Base-by-base conservation (phyloP, 768 basidiomycete species). In the Leccinellum rugosiceps region DNA sequence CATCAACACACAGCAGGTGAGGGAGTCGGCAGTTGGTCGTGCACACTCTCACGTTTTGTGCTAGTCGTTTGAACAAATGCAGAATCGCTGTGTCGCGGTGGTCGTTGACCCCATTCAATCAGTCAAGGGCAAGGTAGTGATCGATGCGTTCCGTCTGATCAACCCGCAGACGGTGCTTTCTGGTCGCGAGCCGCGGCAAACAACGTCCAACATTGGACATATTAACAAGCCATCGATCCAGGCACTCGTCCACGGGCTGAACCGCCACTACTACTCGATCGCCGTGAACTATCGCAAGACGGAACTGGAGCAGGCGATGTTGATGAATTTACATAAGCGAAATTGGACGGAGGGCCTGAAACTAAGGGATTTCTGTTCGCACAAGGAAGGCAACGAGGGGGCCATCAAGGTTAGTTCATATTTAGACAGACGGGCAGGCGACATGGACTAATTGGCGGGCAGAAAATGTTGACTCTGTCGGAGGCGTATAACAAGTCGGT, bases 171-270 rank as follows among this genome's bases (percentile, higher is more conserved):
- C 87, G 46, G 87, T 98, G 59, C 86, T 97, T 60, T 80, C 89
- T 56, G 97, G 97, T 51, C 88, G 92, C 55, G 97, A 99, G 76
- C 92, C 94, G 11, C 84, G 97, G 25, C 97, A 98, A 73, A 96
- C 94, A 53, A 99, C 97, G 15, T 94, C 92, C 47, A 99, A 99
- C 68, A 95, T 98, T 60, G 97, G 97, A 2, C 95, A 98, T 68
- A 91, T 99, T 75, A 96, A 98, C 74, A 98, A 98, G 73, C 97
- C 97, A n/a, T 92, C 91, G 56, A 98, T 99, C 69, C 97, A 98
- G 75, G 94, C 94, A 50, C 84, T 98, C 63, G 97, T 99, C 61
- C 96, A 99, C 67, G 96, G 96, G 45, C 78, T 99, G 61, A 99
- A 99, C 72, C 83, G 96, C 62, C 95, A 98, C 76, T 99, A 99